Conservation (phyloP, 106 monocot species). For the Phalaenopsis equestris region DNA sequence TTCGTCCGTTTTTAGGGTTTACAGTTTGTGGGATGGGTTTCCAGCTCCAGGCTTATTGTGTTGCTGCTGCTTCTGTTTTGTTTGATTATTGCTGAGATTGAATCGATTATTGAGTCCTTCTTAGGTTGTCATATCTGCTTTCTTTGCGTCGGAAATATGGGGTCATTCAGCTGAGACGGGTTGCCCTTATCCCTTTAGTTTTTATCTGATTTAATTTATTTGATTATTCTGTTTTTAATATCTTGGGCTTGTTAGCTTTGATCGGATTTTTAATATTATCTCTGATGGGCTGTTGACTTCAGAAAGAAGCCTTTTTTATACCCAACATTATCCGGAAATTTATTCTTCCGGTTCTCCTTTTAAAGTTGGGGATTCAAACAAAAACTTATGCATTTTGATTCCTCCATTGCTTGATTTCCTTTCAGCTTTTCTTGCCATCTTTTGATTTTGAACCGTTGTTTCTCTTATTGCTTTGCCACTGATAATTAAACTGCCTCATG, state of each 20-base stretch:
- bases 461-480: neutral
- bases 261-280: too few relatives aligned
- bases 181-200: neutral
- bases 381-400: neutral
- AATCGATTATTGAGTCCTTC: neutral
- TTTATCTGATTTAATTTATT: neutral
- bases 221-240: neutral
- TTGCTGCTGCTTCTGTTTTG: neutral
- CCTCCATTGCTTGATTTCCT: neutral
- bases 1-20: neutral
- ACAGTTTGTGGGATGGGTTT: neutral
- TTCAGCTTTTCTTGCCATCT: neutral
- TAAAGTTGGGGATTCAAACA: neutral
- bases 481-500: slow-evolving; percentile 24
- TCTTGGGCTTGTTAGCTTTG: too few relatives aligned
- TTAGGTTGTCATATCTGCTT: neutral
- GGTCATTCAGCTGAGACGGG: neutral
- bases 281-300: too few relatives aligned
- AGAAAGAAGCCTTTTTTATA: too few relatives aligned
- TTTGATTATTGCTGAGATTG: neutral
- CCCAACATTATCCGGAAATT: neutral
- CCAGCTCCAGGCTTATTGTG: neutral
- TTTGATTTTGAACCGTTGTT: neutral
- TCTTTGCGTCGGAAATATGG: neutral
- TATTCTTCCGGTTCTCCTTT: neutral